phyloP scores from a whole-genome alignment of 2,329 filamentous ascomycete species.

The Dactylellina parvicollis region DNA sequence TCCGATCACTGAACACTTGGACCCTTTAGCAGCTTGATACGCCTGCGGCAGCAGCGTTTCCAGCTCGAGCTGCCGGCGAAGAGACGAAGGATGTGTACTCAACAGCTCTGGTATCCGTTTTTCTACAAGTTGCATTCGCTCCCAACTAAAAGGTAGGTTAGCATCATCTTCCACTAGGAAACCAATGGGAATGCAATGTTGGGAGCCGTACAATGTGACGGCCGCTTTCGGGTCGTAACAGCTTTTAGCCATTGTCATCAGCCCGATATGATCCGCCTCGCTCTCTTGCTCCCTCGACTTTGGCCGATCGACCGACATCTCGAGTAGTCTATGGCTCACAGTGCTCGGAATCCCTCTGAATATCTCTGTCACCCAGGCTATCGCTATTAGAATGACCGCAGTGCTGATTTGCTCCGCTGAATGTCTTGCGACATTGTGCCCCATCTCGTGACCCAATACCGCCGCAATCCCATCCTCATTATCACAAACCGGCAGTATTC shows the following conservation, averaged over 20 bases:
- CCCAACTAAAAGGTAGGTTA: too few relatives aligned
- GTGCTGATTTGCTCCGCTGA: slow-evolving; percentile 71
- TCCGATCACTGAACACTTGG: slow-evolving; percentile 4
- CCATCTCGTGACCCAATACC: slow-evolving; percentile 81
- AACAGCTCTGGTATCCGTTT: slow-evolving; percentile 73
- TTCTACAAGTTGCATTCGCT: slow-evolving; percentile 70
- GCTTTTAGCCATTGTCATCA: slow-evolving; percentile 83
- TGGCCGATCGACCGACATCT: slow-evolving; percentile 73
- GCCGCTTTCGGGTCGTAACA: slow-evolving; percentile 78
- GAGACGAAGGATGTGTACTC: slow-evolving; percentile 75
- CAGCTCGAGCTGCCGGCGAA: slow-evolving; percentile 14
- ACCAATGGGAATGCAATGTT: too few relatives aligned
- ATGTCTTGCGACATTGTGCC: slow-evolving; percentile 78
- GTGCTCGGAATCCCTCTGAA: slow-evolving; percentile 57
- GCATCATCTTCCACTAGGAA: too few relatives aligned
- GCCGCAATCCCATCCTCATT: slow-evolving; percentile 76
- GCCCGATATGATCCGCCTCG: slow-evolving; percentile 81
- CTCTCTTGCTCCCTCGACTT: slow-evolving; percentile 77
- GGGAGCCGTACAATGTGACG: slow-evolving; percentile 69
- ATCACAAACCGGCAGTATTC: slow-evolving; percentile 73
- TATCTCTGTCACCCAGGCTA: slow-evolving; percentile 60
- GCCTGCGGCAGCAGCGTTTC: slow-evolving; percentile 23
- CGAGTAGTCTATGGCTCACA: slow-evolving; percentile 66
- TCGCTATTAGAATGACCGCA: slow-evolving; percentile 60
- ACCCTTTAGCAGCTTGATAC: slow-evolving; percentile 8